These are phyloP conservation scores for Aspergillus heteromorphus DNA, from an alignment of 495 filamentous ascomycete genomes.

Conservation along the genomic window DNA sequence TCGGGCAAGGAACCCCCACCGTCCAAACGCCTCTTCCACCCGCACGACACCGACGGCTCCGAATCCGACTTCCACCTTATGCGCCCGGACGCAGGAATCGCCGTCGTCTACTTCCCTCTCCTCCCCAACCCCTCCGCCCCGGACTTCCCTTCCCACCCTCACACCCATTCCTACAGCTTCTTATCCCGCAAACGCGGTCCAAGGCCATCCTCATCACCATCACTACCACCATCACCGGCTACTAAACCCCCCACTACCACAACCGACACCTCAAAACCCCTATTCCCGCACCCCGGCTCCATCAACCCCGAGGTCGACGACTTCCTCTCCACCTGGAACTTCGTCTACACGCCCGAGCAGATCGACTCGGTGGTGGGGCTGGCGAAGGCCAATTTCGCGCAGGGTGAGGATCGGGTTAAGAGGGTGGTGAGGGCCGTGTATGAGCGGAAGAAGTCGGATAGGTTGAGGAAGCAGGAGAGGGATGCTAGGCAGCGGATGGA, in stretches of 20 bases:
- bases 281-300: conserved; percentile 53
- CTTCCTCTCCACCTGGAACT: conserved; percentile 96
- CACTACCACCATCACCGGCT: too few species aligned
- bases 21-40: conserved; percentile 53
- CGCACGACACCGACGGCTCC: conserved; percentile 22
- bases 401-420: conserved; percentile 70
- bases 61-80: conserved; percentile 69
- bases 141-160: conserved; percentile 26
- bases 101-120: conserved; percentile 87
- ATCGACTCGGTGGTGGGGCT: conserved; percentile 76
- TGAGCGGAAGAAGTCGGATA: conserved; percentile 73
- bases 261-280: conserved; percentile 16
- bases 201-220: too few species aligned
- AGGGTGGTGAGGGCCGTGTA: conserved; percentile 85
- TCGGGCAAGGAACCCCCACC: conserved; percentile 57
- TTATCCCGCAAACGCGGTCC: too few species aligned
- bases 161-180: too few species aligned
- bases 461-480: conserved; percentile 54
- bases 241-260: conserved; percentile 19
- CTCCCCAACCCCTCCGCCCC: conserved; percentile 62
- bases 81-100: conserved; percentile 74
- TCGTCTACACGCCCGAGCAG: conserved; percentile 83
- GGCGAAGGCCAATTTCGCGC: conserved; percentile 78
- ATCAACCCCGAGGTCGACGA: conserved; percentile 76
- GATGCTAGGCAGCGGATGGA: conserved; percentile 39